Base-by-base conservation (phyloP, 1,139 yeast species). In the Trichomonascaceae sp. region DNA sequence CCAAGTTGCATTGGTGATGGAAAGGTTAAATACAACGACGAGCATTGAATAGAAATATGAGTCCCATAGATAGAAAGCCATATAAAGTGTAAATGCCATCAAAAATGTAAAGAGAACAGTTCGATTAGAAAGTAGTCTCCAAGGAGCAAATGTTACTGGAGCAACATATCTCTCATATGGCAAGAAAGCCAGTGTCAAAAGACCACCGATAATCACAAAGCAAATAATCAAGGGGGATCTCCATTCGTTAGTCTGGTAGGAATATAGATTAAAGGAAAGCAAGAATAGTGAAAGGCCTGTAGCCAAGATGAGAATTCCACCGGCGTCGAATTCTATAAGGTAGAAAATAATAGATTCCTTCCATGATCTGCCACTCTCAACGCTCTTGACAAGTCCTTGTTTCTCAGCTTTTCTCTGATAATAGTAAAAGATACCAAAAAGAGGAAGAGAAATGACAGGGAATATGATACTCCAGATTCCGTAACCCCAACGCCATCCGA, bases 401-500 rank as follows among this genome's bases (percentile, higher is more conserved):
- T 51, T 49, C 51, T 58, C 55, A n/a, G 71, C 71, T 53, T 64
- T 63, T 13, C 55, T 53, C 47, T 67, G 64, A 55, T 64, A 65
- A 52, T 50, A 61, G 62, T 62, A 65, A 59, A 70, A 60, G 17
- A 66, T 60, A 15, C 61, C 41, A 27, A 61, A 58, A 27, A 72
- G 56, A 5, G 75, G 75, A 13, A 60, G 44, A 22, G 65, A 63
- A 22, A 67, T 66, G 22, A 70, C 56, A 1, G 74, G 73, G 55
- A 65, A 59, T 39, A 72, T 64, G 39, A 73, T 61, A 15, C 70
- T 66, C 60, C 70, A 72, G 32, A 65, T 56, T 27, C 72, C 72
- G 57, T 66, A 71, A 6, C 70, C 74, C 70, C 71, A 67, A 53
- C 74, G 61, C 73, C 74, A 71, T 19, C 58, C 53, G 13, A 32